Percentiles rank a stretch among this genome's conserved stretches.
phyloP scores from a whole-genome alignment of 2,329 filamentous ascomycete genomes.

The Trichoderma simmonsii region DNA sequence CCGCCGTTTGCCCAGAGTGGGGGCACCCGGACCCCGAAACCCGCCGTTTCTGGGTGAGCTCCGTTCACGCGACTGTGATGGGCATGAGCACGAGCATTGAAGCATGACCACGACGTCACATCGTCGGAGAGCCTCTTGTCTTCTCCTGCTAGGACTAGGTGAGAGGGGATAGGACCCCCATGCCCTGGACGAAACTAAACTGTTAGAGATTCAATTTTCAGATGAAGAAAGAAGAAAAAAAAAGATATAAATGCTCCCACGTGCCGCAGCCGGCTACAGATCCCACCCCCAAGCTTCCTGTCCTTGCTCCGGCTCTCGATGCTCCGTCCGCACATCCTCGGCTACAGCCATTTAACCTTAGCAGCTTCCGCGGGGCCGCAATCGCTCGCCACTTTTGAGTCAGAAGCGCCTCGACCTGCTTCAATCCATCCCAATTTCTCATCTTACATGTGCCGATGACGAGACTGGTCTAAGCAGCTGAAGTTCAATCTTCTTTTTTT shows the following conservation, averaged over 20 bases:
- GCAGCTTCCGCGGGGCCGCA: conserved; percentile 23
- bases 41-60: not conserved
- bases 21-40: not conserved
- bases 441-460: conserved; percentile 4
- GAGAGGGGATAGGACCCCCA: no score
- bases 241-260: not conserved
- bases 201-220: no score
- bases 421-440: not conserved
- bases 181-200: no score
- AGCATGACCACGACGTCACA: not conserved
- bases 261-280: not conserved
- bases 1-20: not conserved
- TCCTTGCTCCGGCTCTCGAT: not conserved
- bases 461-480: not conserved
- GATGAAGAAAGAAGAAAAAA: not conserved
- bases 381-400: conserved; percentile 24
- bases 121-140: not conserved
- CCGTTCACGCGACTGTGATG: not conserved
- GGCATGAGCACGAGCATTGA: not conserved
- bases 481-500: not conserved
- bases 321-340: conserved; percentile 16
- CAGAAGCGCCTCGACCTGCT: conserved; percentile 17
- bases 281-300: no score
- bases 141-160: not conserved
- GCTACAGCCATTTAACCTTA: conserved; percentile 17